Evolutionary conservation across 139 green algal species (phyloP).

Genomic region (Chlamydomonas sphaeroides): DNA sequence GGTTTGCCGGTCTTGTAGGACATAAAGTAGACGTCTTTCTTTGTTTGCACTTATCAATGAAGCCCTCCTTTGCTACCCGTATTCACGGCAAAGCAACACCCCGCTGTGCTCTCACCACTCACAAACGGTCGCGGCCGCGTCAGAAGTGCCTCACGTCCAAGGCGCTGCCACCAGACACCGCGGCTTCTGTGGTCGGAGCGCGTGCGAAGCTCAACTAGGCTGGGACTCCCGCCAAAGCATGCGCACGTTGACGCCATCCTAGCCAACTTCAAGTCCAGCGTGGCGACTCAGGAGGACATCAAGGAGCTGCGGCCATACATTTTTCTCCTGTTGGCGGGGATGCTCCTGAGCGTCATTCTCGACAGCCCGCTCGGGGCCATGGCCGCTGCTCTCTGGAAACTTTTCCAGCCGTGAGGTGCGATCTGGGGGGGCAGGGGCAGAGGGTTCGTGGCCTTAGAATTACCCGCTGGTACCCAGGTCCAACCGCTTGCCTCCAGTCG

Average conservation of each 20-base stretch:
- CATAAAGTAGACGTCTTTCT: too few relatives aligned
- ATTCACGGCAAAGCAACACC: neutral
- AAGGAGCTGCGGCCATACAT: slow-evolving; percentile 10
- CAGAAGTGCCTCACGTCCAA: neutral
- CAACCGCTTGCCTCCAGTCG: too few relatives aligned
- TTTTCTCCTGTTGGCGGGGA: neutral
- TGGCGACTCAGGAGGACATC: slow-evolving; percentile 3
- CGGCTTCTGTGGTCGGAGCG: neutral
- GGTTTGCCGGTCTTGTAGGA: too few relatives aligned
- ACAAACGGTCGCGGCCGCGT: neutral
- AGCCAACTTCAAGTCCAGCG: slow-evolving; percentile 1
- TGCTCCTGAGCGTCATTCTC: neutral
- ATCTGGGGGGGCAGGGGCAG: too few relatives aligned
- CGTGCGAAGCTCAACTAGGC: neutral
- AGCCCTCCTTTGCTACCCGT: neutral
- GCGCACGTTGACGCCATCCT: slow-evolving; percentile 10
- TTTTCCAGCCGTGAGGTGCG: too few relatives aligned
- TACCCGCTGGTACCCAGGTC: too few relatives aligned
- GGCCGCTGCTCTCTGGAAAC: neutral
- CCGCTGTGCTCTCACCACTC: slow-evolving; percentile 1
- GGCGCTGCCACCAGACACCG: neutral
- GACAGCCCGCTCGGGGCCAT: neutral
- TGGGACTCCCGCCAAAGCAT: slow-evolving; percentile 1
- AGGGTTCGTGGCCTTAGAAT: too few relatives aligned
- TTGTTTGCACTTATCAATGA: too few relatives aligned